phyloP scores from a whole-genome alignment of 2,329 filamentous ascomycete species.

The Diplodia scrobiculata region DNA sequence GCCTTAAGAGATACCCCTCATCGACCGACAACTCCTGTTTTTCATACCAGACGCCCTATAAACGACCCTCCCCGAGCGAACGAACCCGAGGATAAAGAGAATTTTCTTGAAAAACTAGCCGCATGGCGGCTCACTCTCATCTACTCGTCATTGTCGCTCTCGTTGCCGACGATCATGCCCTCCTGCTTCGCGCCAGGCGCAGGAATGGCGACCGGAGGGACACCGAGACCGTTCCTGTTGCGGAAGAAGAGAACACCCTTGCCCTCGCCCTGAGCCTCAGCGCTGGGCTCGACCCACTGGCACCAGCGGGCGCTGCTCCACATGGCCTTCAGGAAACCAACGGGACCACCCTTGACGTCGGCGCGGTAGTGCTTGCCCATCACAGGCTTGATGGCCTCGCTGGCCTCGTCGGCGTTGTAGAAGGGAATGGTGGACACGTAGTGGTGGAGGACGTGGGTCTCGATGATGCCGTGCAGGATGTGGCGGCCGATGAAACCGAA shows the following conservation, averaged over 20 bases:
- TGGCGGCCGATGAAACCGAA: conserved; percentile 93
- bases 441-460: conserved; percentile 97
- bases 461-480: conserved; percentile 92
- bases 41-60: conserved; percentile 5
- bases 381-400: conserved; percentile 87
- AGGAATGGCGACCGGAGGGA: conserved; percentile 54
- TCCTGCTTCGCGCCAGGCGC: conserved; percentile 34
- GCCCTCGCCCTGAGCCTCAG: conserved; percentile 74
- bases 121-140: background rate
- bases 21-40: background rate
- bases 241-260: conserved; percentile 91
- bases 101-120: background rate
- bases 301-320: conserved; percentile 82
- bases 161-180: conserved; percentile 27
- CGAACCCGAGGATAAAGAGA: background rate
- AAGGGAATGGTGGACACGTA: conserved; percentile 95
- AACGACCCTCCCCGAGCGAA: background rate
- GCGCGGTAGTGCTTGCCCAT: conserved; percentile 96
- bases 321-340: conserved; percentile 82
- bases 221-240: conserved; percentile 85
- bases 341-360: conserved; percentile 72
- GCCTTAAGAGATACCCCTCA: background rate
- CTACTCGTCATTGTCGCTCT: conserved; percentile 23
- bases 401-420: conserved; percentile 93
- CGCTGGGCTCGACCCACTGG: conserved; percentile 96